These are phyloP conservation scores for Aspergillus persii DNA, from an alignment of 2,329 filamentous ascomycete species.

Conservation along the genomic window DNA sequence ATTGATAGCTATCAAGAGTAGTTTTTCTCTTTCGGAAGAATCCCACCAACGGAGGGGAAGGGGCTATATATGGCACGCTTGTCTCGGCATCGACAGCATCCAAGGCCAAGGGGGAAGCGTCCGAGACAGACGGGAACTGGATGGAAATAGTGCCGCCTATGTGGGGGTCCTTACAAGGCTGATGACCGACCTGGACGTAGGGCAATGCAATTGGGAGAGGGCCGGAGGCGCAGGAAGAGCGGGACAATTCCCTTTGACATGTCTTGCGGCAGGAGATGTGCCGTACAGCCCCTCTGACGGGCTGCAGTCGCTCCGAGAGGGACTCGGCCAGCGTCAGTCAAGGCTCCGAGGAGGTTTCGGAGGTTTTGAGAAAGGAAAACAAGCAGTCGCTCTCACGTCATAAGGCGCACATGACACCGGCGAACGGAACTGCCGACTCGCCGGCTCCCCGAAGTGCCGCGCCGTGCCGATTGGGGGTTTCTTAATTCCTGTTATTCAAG, in stretches of 20 bases:
- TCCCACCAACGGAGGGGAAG: neutral
- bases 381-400: constrained; percentile 3
- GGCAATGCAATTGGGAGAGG: neutral
- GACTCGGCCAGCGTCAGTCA: neutral
- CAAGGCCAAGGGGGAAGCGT: neutral
- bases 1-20: constrained; percentile 12
- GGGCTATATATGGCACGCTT: neutral
- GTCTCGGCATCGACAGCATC: neutral
- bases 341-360: neutral
- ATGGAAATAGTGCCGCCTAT: neutral
- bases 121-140: neutral
- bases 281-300: neutral
- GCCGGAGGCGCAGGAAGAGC: neutral
- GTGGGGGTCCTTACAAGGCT: neutral
- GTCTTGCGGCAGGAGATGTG: neutral
- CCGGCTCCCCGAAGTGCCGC: neutral
- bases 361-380: neutral
- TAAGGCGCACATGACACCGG: constrained; percentile 7
- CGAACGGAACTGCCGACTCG: neutral
- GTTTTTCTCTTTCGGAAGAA: neutral
- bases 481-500: no score
- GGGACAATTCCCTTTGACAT: neutral
- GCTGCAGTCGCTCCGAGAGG: no score
- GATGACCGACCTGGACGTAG: neutral
- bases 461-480: no score